Base-by-base conservation (phyloP, 1,139 yeast genomes). In the Debaryomyces robertsiae region DNA sequence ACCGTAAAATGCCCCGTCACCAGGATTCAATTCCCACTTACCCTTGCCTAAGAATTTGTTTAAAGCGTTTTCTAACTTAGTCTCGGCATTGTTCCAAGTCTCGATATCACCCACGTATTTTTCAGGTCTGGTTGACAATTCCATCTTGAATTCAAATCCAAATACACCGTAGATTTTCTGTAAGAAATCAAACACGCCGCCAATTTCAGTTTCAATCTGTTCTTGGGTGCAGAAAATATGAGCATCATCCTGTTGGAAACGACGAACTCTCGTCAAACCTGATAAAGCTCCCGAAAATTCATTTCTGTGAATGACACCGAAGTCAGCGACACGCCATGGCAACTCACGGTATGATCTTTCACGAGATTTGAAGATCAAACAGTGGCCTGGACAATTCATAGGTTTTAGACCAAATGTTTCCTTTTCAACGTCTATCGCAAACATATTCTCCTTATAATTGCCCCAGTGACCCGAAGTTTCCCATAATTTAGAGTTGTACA, bases 311-410 rank as follows among this genome's bases (percentile, higher is more conserved):
- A 93, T 75, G 38, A 91, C 95, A 60, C 96, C 95, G 63, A 93
- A 90, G 65, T 93, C 98, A 50, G 96, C 94, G 65, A 87, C 90
- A 73, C 98, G 82, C 82, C 95, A 81, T 48, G 98, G 98, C 63
- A 93, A 74, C 61, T 93, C 98, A 58, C 95, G 81, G 69, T 90
- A 89, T 2, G 96, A 87, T 65, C 96, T 82, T 61, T 88, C 95
- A 61, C 93, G 82, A 40, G 90, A 69, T 58, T 84, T 84, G 73
- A 87, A 93, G 60, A 93, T 77, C 49, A 93, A 64, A 74, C 98
- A 91, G 67, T 93, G 98, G 38, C 98, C 98, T 14, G 98, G 98
- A 71, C 98, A 91, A 72, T 93, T 93, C 98, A 93, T 93, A 53
- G 98, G 98, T 65, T 93, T 93, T 50, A 93, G 79, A 46, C 96